Evolutionary conservation across 2,329 filamentous ascomycete species (phyloP), one percentile per base, ranked within the genome.

Genomic region (Penicillium hesseltinei): DNA sequence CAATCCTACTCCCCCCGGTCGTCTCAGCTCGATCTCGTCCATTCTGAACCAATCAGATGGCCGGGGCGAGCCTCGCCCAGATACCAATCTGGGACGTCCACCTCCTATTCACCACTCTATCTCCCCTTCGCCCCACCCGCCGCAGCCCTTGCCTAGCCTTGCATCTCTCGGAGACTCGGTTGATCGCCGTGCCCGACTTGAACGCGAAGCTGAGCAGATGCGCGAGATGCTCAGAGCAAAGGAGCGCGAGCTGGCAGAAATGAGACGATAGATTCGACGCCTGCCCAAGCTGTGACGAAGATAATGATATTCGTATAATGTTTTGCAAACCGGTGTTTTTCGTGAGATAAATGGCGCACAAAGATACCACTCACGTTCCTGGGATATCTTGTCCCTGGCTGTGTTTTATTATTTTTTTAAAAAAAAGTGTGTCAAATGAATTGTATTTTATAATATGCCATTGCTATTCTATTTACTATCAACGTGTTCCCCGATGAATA

Each of bases 121-220:
- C 33, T 57, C 54, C 17, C 52, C 55, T 39, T 57, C 56, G 15
- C 56, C 52, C 45, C 63, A 57, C 54, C 62, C 66, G 21, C 57
- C 64, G 36, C 71, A 71, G 52, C 57, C 69, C n/a, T 58, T 72
- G 23, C 69, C 64, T 31, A 63, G 71, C 40, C 71, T 73, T 10
- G 75, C 65, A 11, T 81, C 84, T 72, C n/a, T 83, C 84, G 31
- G 77, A 15, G 69, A 78, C 8, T 87, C 83, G 64, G 80, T 82
- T 4, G 87, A 89, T 62, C 82, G 86, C 54, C 81, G 88, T 48
- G 84, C 83, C 9, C 82, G 86, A 47, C 76, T 95, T 48, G 83
- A 88, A 69, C 81, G 85, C 25, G 90, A 95, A 71, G 86, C 89
- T 0, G 89, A 92, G 68, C 80, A 81, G 51, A 94, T 94, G 86